A percentile compares a stretch with the other conserved stretches of the same genome.
Conservation (phyloP, 495 filamentous ascomycete genomes). For the Halenospora varia region DNA sequence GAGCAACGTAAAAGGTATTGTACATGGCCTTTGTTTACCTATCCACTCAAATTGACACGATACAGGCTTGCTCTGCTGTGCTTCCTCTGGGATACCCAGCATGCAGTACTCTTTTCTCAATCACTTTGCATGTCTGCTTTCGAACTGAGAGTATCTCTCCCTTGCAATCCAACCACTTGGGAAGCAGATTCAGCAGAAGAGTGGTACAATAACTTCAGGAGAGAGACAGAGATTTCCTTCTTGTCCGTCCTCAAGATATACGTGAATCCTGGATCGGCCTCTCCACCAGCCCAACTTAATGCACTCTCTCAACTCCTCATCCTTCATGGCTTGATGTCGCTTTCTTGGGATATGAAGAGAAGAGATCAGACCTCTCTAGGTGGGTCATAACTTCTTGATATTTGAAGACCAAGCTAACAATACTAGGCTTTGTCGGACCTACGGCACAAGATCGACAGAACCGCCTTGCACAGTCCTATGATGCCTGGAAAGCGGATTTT, state of each 20-base stretch:
- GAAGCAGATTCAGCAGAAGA: slow-evolving; percentile 44
- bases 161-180: slow-evolving; percentile 44
- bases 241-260: slow-evolving; percentile 49
- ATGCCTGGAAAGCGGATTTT: slow-evolving; percentile 51
- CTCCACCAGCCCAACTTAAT: slow-evolving; percentile 38
- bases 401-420: no score
- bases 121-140: slow-evolving; percentile 57
- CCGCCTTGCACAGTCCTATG: slow-evolving; percentile 45
- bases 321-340: slow-evolving; percentile 52
- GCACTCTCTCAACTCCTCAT: slow-evolving; percentile 42
- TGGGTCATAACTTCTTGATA: no score
- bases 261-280: slow-evolving; percentile 33
- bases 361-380: slow-evolving; percentile 49
- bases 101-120: slow-evolving; percentile 53
- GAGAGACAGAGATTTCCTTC: slow-evolving; percentile 31
- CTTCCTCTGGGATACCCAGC: slow-evolving; percentile 59
- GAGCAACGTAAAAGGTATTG: slow-evolving; percentile 49
- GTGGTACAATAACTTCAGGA: slow-evolving; percentile 37
- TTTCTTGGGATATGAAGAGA: slow-evolving; percentile 51
- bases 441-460: slow-evolving; percentile 21
- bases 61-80: slow-evolving; percentile 44
- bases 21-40: neutral
- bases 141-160: slow-evolving; percentile 46
- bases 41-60: slow-evolving; percentile 3
- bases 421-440: slow-evolving; percentile 9